Percentiles rank a stretch among this genome's conserved stretches.
These are phyloP conservation scores for Sugiyamaella marilandica DNA, from an alignment of 805 yeast species.

Conservation along the genomic window DNA sequence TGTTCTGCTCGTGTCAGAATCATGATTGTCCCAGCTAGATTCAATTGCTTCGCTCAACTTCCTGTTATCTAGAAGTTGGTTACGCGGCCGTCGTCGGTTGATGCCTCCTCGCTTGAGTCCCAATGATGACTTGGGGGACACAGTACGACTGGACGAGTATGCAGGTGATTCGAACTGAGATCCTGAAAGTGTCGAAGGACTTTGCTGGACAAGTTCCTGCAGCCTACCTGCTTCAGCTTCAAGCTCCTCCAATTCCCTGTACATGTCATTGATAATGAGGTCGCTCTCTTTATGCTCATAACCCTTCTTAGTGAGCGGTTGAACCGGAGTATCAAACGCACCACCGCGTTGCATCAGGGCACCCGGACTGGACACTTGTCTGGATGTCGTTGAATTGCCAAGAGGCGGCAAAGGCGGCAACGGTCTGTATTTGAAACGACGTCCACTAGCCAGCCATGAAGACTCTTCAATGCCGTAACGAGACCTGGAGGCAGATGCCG, in stretches of 20 bases:
- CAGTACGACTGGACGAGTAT: background rate
- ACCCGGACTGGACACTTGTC: background rate
- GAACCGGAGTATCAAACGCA: background rate
- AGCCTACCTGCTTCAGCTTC: constrained; percentile 20
- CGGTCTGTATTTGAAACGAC: background rate
- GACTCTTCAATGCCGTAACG: background rate
- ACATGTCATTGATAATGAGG: constrained; percentile 22
- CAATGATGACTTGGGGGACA: background rate
- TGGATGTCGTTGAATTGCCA: background rate
- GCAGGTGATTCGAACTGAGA: background rate
- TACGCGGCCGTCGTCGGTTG: constrained; percentile 16
- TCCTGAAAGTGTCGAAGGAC: constrained; percentile 1
- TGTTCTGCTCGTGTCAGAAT: constrained; percentile 4
- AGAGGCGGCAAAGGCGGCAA: background rate
- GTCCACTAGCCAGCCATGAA: constrained; percentile 2
- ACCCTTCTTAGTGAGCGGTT: background rate
- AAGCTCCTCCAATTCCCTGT: constrained; percentile 22
- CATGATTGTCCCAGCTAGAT: constrained; percentile 6
- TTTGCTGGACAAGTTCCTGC: constrained; percentile 15
- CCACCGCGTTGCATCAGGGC: background rate
- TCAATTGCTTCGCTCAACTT: constrained; percentile 3
- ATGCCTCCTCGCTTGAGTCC: constrained; percentile 13
- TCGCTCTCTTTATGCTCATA: constrained; percentile 9
- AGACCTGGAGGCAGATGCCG: background rate
- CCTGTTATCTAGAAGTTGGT: constrained; percentile 7